Evolutionary conservation across 2,329 filamentous ascomycete genomes (phyloP), one percentile per base, ranked within the genome.

Genomic region (Conoideocrella luteorostrata): DNA sequence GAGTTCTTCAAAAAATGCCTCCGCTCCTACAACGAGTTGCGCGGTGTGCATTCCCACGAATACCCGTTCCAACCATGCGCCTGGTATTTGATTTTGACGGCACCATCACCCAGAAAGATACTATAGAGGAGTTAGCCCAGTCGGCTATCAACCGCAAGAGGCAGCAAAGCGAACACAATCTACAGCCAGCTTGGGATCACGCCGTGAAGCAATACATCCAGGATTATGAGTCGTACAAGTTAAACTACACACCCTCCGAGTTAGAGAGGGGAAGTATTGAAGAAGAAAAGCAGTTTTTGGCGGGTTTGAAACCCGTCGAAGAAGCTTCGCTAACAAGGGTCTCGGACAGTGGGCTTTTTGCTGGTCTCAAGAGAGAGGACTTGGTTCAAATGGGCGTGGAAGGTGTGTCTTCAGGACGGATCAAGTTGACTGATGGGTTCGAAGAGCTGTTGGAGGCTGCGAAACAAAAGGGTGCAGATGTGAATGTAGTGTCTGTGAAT

Each of bases 21-120:
- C n/a, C n/a, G n/a, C n/a, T n/a, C n/a, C n/a, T n/a, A n/a, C n/a
- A n/a, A n/a, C n/a, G 7, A 33, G 2, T 32, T 32, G 36, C 23
- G 17, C 28, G 13, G 22, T 24, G 20, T 15, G 3, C 24, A 17
- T 6, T 18, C 4, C 17, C 18, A 26, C 32, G 32, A 35, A 18
- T 4, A 2, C 9, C 15, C 18, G 18, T 17, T n/a, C 20, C 40
- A 39, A 53, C 40, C 11, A 64, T 72, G 67, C 64, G 66, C 48
- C 61, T 80, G 32, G 56, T 80, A 28, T 65, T 80, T 17, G 77
- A 80, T 53, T 80, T 80, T 56, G 77, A 80, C 58, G 74, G 74
- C 47, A 80, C 77, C 13, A 77, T 80, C 50, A 79, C 77, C 15
- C 59, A 63, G 11, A 47, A 66, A 23, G 77, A 80, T 60, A 78